phyloP scores from a whole-genome alignment of 306 rosid species.

The Malus sylvestris region DNA sequence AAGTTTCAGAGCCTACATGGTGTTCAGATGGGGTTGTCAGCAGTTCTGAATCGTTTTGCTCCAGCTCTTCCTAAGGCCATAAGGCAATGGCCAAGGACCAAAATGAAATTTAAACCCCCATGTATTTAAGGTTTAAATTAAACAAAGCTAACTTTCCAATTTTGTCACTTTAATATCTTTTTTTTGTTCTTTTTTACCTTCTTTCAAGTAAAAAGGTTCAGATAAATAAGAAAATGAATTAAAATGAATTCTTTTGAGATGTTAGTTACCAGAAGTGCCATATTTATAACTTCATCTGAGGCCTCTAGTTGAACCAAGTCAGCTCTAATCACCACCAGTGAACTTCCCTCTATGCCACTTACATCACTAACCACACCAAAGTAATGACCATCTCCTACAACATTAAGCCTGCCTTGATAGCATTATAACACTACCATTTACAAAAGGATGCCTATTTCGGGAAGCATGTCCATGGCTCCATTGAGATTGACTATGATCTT shows the following conservation, averaged over 20 bases:
- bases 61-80: background rate
- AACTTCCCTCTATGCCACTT: background rate
- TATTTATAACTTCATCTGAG: background rate
- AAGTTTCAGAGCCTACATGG: background rate
- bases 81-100: background rate
- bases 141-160: background rate
- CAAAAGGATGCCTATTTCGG: background rate
- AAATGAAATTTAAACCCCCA: background rate
- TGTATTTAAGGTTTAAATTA: background rate
- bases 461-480: background rate
- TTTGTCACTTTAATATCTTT: background rate
- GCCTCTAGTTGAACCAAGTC: background rate
- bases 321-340: background rate
- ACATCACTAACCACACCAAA: background rate
- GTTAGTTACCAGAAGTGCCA: background rate
- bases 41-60: too few species aligned
- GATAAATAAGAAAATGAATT: background rate
- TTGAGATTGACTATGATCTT: too few species aligned
- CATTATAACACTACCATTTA: background rate
- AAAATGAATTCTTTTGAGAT: background rate
- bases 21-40: background rate
- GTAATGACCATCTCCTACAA: background rate
- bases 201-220: too few species aligned
- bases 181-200: too few species aligned
- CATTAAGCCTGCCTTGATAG: background rate